A percentile compares a stretch with the other conserved stretches of the same genome.
Conservation (phyloP, 306 rosid species). For the Amphicarpaea edgeworthii region DNA sequence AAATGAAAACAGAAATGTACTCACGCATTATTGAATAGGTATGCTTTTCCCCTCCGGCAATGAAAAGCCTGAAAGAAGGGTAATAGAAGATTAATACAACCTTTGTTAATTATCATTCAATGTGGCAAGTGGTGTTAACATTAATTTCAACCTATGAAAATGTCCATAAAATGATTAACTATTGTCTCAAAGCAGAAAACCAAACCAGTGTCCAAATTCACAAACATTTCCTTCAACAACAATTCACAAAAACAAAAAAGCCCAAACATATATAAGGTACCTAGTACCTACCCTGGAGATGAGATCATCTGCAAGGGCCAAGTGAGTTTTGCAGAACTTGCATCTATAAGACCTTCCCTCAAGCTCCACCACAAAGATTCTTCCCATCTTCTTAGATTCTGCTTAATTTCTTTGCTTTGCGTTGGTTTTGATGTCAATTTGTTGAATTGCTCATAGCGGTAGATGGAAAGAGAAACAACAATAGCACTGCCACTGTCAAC, state of each 20-base stretch:
- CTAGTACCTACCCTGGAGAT: constrained; percentile 69
- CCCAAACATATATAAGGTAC: background rate
- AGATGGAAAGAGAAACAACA: background rate
- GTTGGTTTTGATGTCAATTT: background rate
- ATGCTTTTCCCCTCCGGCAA: constrained; percentile 84
- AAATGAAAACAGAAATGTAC: constrained; percentile 52
- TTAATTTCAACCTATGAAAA: background rate
- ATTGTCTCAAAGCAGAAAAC: background rate
- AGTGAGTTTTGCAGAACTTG: constrained; percentile 88
- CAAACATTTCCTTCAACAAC: constrained; percentile 9
- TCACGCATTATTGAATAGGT: constrained; percentile 82
- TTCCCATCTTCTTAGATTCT: constrained; percentile 68
- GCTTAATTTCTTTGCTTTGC: background rate
- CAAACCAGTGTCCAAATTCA: background rate
- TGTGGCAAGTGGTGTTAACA: constrained; percentile 4
- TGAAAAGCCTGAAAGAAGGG: constrained; percentile 65
- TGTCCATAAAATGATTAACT: background rate
- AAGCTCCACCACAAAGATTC: constrained; percentile 79
- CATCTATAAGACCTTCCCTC: constrained; percentile 92
- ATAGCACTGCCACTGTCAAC: background rate
- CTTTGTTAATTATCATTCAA: background rate
- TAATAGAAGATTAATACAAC: constrained; percentile 31
- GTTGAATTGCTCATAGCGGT: background rate
- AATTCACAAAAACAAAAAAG: background rate
- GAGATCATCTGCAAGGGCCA: constrained; percentile 78